Base-by-base conservation (phyloP, 371 early-diverging fungal genomes). In the Actinomucor elegans region DNA sequence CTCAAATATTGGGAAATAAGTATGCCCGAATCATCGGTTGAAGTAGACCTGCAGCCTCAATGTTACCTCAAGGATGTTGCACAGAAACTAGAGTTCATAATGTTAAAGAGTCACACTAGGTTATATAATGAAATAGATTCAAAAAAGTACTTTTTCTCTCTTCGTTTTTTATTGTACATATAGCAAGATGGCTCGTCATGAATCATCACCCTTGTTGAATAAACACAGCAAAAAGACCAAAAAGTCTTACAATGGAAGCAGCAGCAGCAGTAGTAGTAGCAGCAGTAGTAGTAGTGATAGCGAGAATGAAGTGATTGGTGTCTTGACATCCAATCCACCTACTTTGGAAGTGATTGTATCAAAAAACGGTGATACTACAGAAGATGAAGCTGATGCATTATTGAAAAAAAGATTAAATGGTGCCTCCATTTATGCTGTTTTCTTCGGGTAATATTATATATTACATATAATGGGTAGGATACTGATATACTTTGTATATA, bases 321-420 rank as follows among this genome's bases (percentile, higher is more conserved):
- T 70, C 37, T 31, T 64, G 23, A 67, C 71, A 31, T 65, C 68
- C 24, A 58, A 58, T 18, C 48, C 63, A 24, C 59, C 65, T 9
- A 52, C 33, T 52, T 32, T 40, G 14, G 43, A 31, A 32, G 26
- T n/a, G 5, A 56, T 61, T n/a, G 23, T 54, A 7, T 26, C 59
- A 7, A 37, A 32, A 24, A 41, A 38, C 2, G 38, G 45, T 29
- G 44, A 33, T n/a, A 50, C 43, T 21, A 43, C 40, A 15, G 21
- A 18, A 11, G 37, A 49, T 20, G 49, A 51, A 6, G 37, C 50
- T 4, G 69, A 71, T 8, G 69, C 70, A 20, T 51, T 73, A 23
- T 51, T 70, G 12, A 67, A 67, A 6, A 53, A 60, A 32, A 57
- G 73, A 27, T 43, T 77, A 4, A 71, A 71, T 40, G 73, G 73